Percentiles rank a stretch among this genome's conserved stretches.
phyloP scores from a whole-genome alignment of 495 filamentous ascomycete genomes.

The Aspergillus coremiiformis region DNA sequence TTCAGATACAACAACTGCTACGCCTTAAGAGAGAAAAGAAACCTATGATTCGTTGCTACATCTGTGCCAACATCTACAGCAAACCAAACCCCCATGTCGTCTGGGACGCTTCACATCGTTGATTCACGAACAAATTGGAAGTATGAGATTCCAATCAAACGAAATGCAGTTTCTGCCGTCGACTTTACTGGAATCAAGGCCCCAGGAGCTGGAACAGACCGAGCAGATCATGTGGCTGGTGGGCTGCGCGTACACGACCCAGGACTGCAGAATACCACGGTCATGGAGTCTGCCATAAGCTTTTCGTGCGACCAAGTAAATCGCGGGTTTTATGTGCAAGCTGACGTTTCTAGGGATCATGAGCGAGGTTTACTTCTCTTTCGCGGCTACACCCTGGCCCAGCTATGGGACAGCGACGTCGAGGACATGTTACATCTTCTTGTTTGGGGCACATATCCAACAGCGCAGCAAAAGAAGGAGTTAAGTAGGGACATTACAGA shows the following conservation, averaged over 20 bases:
- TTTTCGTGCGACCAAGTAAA: constrained; percentile 34
- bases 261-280: constrained; percentile 48
- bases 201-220: constrained; percentile 8
- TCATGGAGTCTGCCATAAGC: constrained; percentile 42
- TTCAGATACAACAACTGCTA: not conserved
- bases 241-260: constrained; percentile 48
- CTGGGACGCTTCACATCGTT: constrained; percentile 28
- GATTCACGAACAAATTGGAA: constrained; percentile 45
- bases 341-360: constrained; percentile 21
- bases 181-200: constrained; percentile 43
- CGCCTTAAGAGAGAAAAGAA: too few species aligned
- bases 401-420: constrained; percentile 32
- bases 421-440: constrained; percentile 34
- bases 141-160: constrained; percentile 44
- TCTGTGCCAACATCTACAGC: not conserved
- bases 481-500: constrained; percentile 18
- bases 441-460: constrained; percentile 27
- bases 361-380: constrained; percentile 23
- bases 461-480: constrained; percentile 12
- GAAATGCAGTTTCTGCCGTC: constrained; percentile 42
- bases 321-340: not conserved
- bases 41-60: not conserved
- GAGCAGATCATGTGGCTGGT: constrained; percentile 18
- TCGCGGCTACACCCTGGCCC: constrained; percentile 25
- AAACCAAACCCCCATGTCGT: constrained; percentile 21